Base-by-base conservation (phyloP, 441 rosid species). In the Pelargonium myrrhifolium region DNA sequence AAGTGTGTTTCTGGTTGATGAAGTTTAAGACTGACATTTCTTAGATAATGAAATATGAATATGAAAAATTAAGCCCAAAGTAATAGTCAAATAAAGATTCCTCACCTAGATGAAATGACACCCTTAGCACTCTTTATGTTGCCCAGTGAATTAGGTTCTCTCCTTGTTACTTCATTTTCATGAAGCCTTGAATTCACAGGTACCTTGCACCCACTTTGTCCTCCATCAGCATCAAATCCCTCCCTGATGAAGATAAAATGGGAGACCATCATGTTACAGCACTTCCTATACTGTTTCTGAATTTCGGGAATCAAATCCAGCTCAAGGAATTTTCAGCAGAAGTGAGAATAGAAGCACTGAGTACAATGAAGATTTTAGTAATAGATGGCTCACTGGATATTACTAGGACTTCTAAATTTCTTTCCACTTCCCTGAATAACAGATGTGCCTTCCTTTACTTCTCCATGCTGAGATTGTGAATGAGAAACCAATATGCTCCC, bases 141-240 rank as follows among this genome's bases (percentile, higher is more conserved):
- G 65, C 75, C 71, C 51, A 74, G 76, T 68, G 65, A 67, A 65
- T 65, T 68, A 74, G 82, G 68, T 59, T 74, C 78, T 69, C 73
- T 80, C 64, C 75, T 72, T 17, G 60, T 75, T 66, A 70, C 76
- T 74, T 66, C 69, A 73, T 70, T 76, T 51, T 76, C 77, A 70
- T 75, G 77, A 65, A 61, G 26, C 65, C 72, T 73, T 58, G 75
- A 70, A 53, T 65, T 60, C 68, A 72, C 75, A 69, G 70, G 43
- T 58, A 64, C 64, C 61, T 73, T 79, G 72, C 73, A 40, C 42
- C 64, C 73, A 76, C 66, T 75, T 67, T 73, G 79, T 37, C 26
- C 64, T 42, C 73, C 65, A 71, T 68, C 69, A 21, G 66, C 66
- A 64, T 39, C 65, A 31, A 65, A 51, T 12, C 67, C 66, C 71